Evolutionary conservation across 1,284 basidiomycete species (phyloP), one percentile per base, ranked within the genome.

Genomic region (Puccinia sorghi): DNA sequence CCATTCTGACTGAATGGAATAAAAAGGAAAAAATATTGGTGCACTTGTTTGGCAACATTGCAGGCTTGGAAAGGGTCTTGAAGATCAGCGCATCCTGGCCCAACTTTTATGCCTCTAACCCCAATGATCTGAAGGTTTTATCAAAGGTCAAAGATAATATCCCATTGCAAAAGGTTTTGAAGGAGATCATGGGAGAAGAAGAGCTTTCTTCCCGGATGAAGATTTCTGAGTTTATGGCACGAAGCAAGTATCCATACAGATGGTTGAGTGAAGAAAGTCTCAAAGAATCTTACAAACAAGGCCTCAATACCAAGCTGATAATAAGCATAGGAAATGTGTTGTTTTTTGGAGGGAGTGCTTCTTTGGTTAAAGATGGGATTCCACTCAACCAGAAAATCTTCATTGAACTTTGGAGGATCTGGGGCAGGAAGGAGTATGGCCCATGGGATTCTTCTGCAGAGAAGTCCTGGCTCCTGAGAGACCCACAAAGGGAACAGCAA

Each of bases 81-180:
- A 37, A n/a, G 20, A 63, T 63, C 3, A 63, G 27, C 22, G 27
- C 37, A 63, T 39, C 59, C 20, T 63, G 59, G 59, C 59, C 59
- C 8, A 63, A 9, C 4, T 63, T 63, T 41, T 63, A 37, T 63
- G 17, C 37, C 39, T 39, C 59, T 63, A 63, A 3, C 3, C 2
- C 11, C 12, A 22, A 63, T 15, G 32, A 39, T 63, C 15, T 25
- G 15, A 9, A 17, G 39, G 15, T 11, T 27, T 17, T 63, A 15
- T 37, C 17, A 8, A 63, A 39, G 8, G 39, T 41, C 8, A 20
- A 39, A 63, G 15, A 39, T 17, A 8, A 3, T 39, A 11, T 3
- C 3, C 9, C 25, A 25, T 6, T 63, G 37, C n/a, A 39, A 63
- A 63, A 37, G 9, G 27, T 63, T 11, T n/a, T 63, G 8, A 15